Evolutionary conservation across 352 stramenopile species (phyloP).

Genomic region (Pseudoperonospora humuli): DNA sequence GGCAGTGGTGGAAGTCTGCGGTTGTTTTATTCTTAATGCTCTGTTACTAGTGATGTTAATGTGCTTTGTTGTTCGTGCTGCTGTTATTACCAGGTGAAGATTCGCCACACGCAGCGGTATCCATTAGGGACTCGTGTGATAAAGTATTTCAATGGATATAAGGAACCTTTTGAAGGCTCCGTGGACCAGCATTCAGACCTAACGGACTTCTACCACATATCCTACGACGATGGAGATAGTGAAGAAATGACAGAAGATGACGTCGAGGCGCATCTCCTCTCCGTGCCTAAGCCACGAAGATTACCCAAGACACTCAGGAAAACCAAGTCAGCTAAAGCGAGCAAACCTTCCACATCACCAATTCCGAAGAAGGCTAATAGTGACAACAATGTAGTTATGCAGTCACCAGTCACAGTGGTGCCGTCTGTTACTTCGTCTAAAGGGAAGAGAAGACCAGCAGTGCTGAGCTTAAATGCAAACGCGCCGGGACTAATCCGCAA

Average conservation of each 20-base stretch:
- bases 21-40: too few species aligned
- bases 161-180: slow-evolving; percentile 45
- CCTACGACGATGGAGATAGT: slow-evolving; percentile 71
- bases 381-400: slow-evolving; percentile 9
- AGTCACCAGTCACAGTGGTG: not conserved
- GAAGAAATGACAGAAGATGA: slow-evolving; percentile 80
- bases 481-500: slow-evolving; percentile 20
- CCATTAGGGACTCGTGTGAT: slow-evolving; percentile 51
- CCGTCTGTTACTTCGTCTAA: slow-evolving; percentile 1
- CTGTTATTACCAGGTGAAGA: slow-evolving; percentile 30
- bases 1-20: too few species aligned
- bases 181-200: slow-evolving; percentile 42
- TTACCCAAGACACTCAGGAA: slow-evolving; percentile 12
- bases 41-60: slow-evolving; percentile 9
- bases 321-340: slow-evolving; percentile 2
- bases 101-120: slow-evolving; percentile 43
- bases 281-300: slow-evolving; percentile 9
- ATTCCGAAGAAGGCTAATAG: slow-evolving; percentile 12
- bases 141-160: slow-evolving; percentile 63
- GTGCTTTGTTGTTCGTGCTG: slow-evolving; percentile 7
- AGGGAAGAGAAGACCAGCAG: slow-evolving; percentile 17
- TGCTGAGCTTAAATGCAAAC: slow-evolving; percentile 41
- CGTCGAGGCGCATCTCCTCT: slow-evolving; percentile 34
- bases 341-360: slow-evolving; percentile 2
- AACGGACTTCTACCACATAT: slow-evolving; percentile 68